Evolutionary conservation across 257 asterid genomes (phyloP), one percentile per base, ranked within the genome.

Genomic region (Petunia axillaris): DNA sequence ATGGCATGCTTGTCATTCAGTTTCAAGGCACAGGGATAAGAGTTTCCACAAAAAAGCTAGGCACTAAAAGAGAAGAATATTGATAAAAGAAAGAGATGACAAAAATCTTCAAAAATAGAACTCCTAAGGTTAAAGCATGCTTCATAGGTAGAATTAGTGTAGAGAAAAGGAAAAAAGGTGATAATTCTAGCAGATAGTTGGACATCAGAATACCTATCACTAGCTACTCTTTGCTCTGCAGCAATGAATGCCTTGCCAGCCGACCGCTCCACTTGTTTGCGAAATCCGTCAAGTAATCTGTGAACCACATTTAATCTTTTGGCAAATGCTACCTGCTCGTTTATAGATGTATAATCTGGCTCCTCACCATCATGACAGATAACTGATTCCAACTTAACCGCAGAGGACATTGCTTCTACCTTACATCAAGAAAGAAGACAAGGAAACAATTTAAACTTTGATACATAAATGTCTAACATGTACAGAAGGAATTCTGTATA

Each of bases 251-350:
- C 57, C 36, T 70, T 39, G 54, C 71, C 71, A 59, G 65, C 44
- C n/a, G 88, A 62, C 88, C 87, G 79, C 39, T 76, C 85, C 75
- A 82, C 84, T n/a, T 54, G 83, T 71, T 81, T 83, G 76, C 50
- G 85, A 3, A 66, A 81, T 62, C 82, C 85, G 48, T 83, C 84
- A 54, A 77, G 75, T 2, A 75, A n/a, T 81, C 67, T 80, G 66
- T 79, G 76, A 6, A 81, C 60, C 75, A 52, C 82, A 67, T 80
- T 80, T 36, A 57, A 54, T 79, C 81, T 80, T 79, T 81, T 81
- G 65, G 58, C 76, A 75, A 79, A 74, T 64, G 77, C 60, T 41
- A 79, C 71, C 52, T 64, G 68, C 15, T 77, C 83, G 58, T 78
- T 79, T 57, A 82, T 76, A 41, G 82, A 54, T 64, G 11, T 66